A percentile compares a stretch with the other conserved stretches of the same genome.
Evolutionary conservation across 345 rosid species (phyloP).

Genomic region (Boechera retrofracta): DNA sequence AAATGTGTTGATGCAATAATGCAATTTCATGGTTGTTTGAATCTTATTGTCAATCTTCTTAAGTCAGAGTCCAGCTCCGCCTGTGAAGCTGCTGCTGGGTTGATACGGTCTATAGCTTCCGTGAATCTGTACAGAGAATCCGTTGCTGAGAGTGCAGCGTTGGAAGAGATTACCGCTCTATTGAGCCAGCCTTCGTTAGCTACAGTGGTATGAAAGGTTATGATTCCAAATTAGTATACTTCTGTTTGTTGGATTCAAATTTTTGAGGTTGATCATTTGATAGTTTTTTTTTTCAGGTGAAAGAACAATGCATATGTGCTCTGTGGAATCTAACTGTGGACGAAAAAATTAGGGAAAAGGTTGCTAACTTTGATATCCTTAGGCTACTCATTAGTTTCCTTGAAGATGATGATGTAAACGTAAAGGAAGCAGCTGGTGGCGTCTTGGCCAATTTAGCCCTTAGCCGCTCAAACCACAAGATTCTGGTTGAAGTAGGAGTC

Average conservation of each 20-base stretch:
- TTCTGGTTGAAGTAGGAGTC: conserved; percentile 79
- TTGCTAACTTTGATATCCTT: conserved; percentile 61
- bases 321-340: conserved; percentile 90
- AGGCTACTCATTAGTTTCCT: conserved; percentile 64
- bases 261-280: conserved; percentile 30
- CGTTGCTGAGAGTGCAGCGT: conserved; percentile 85
- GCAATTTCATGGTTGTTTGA: conserved; percentile 79
- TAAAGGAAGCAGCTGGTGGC: conserved; percentile 90
- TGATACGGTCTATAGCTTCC: conserved; percentile 71
- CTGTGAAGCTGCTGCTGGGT: conserved; percentile 89
- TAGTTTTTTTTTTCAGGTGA: conserved; percentile 57
- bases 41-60: conserved; percentile 74
- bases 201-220: conserved; percentile 68
- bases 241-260: conserved; percentile 22
- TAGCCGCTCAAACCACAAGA: conserved; percentile 59
- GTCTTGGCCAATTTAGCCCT: conserved; percentile 76
- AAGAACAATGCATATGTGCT: conserved; percentile 76
- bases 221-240: conserved; percentile 9
- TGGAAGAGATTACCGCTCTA: conserved; percentile 76
- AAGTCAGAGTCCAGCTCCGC: conserved; percentile 65
- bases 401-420: conserved; percentile 66
- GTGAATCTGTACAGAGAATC: conserved; percentile 67
- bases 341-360: conserved; percentile 65
- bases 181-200: conserved; percentile 65
- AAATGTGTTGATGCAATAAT: conserved; percentile 74